A percentile compares a stretch with the other conserved stretches of the same genome.
Evolutionary conservation across 2,329 filamentous ascomycete species (phyloP).

Genomic region (Colletotrichum sojae): DNA sequence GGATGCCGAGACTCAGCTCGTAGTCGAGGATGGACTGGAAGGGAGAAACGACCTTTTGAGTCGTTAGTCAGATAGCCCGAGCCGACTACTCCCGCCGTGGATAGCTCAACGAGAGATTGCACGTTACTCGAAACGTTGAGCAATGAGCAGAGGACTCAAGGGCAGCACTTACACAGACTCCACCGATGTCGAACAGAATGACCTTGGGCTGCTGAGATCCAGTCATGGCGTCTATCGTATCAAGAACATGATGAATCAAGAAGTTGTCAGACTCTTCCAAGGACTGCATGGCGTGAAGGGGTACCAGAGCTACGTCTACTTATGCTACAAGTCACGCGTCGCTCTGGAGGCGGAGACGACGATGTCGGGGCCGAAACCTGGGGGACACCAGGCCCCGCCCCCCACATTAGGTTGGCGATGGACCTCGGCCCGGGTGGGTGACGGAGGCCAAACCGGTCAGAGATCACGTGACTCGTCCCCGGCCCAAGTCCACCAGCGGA

Average conservation of each 20-base stretch:
- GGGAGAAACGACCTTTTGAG: slow-evolving; percentile 84
- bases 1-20: slow-evolving; percentile 82
- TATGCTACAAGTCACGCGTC: slow-evolving; percentile 25
- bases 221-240: slow-evolving; percentile 56
- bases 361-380: slow-evolving; percentile 31
- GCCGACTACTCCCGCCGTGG: too few species aligned
- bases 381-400: slow-evolving; percentile 29
- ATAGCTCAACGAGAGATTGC: too few species aligned
- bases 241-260: slow-evolving; percentile 49
- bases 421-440: slow-evolving; percentile 33
- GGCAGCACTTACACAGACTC: slow-evolving; percentile 85
- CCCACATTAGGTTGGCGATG: slow-evolving; percentile 7
- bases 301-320: slow-evolving; percentile 23
- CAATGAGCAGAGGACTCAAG: slow-evolving; percentile 15
- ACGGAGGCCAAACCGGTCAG: background rate
- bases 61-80: slow-evolving; percentile 2
- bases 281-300: slow-evolving; percentile 27
- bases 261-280: slow-evolving; percentile 34
- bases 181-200: slow-evolving; percentile 94
- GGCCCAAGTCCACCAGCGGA: background rate
- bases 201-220: slow-evolving; percentile 73
- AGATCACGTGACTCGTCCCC: slow-evolving; percentile 31
- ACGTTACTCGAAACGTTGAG: background rate
- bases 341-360: slow-evolving; percentile 24
- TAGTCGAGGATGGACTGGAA: slow-evolving; percentile 96